Evolutionary conservation across 345 rosid genomes (phyloP).

Genomic region (Eutrema yunnanense): DNA sequence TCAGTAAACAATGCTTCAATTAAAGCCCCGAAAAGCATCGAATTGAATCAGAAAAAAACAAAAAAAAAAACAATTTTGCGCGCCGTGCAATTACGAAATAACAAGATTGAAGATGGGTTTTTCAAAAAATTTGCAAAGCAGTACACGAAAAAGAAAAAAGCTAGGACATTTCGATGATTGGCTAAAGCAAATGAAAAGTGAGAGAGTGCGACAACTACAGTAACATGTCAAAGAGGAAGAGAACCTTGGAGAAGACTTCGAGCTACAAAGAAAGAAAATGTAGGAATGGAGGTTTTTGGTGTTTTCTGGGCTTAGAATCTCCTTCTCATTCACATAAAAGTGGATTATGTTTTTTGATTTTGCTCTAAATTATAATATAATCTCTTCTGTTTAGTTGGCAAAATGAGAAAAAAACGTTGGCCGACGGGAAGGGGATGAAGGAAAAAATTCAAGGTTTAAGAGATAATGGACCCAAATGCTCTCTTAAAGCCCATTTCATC

Average conservation of each 20-base stretch:
- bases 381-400: not conserved
- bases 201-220: not conserved
- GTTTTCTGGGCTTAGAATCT: conserved; percentile 15
- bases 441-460: not conserved
- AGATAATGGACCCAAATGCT: not conserved
- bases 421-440: not conserved
- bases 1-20: not conserved
- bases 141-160: not conserved
- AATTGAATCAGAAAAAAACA: not conserved
- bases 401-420: not conserved
- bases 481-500: not conserved
- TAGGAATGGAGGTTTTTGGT: conserved; percentile 9
- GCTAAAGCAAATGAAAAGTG: not conserved
- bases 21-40: not conserved
- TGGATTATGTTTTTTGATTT: conserved; percentile 7
- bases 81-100: not conserved
- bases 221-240: not conserved
- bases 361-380: not conserved
- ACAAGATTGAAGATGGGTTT: not conserved
- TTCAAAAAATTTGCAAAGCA: not conserved
- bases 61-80: not conserved
- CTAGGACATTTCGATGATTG: conserved; percentile 1
- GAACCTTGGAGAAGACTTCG: conserved; percentile 9
- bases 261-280: not conserved
- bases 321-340: conserved; percentile 26